A percentile compares a stretch with the other conserved stretches of the same genome.
phyloP scores from a whole-genome alignment of 2,329 filamentous ascomycete genomes.

The Dothistroma pini region DNA sequence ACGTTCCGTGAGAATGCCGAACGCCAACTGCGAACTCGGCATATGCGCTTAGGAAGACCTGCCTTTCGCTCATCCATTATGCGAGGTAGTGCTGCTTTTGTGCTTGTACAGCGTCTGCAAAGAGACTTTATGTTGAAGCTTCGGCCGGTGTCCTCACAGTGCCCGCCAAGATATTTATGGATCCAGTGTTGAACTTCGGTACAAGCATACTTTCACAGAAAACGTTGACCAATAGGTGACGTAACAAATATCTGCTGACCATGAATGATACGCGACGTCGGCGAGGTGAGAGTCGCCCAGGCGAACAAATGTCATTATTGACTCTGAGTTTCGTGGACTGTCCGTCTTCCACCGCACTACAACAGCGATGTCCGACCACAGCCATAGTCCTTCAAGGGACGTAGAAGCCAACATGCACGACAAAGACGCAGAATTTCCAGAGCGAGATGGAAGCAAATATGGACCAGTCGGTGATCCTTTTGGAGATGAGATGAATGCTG shows the following conservation, averaged over 20 bases:
- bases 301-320: conserved; percentile 5
- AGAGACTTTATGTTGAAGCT: neutral
- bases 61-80: neutral
- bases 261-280: conserved; percentile 8
- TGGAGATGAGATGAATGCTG: conserved; percentile 14
- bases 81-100: neutral
- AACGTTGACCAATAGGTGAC: conserved; percentile 12
- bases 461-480: conserved; percentile 7
- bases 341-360: neutral
- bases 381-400: conserved; percentile 1
- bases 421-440: neutral
- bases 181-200: neutral
- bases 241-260: conserved; percentile 11
- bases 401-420: neutral
- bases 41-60: neutral
- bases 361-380: neutral
- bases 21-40: neutral
- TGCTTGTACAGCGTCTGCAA: conserved; percentile 1
- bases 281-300: neutral
- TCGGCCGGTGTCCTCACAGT: neutral
- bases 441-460: conserved; percentile 1
- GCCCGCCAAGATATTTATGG: neutral
- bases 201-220: neutral
- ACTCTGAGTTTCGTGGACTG: neutral
- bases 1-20: neutral